Evolutionary conservation across 2,329 filamentous ascomycete species (phyloP).

Genomic region (Fusarium dimerum): DNA sequence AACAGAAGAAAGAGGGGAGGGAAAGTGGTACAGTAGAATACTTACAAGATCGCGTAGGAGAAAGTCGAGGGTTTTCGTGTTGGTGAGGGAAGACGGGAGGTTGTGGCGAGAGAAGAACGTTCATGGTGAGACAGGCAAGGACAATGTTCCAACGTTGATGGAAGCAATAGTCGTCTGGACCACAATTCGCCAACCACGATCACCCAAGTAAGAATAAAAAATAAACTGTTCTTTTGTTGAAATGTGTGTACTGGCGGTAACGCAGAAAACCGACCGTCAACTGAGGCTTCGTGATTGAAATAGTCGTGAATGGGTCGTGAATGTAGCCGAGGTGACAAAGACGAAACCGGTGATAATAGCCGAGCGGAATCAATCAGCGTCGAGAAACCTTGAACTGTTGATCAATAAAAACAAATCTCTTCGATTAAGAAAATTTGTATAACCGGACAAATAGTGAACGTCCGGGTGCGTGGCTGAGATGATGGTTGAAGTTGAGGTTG

Average conservation of each 20-base stretch:
- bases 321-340: background rate
- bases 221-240: background rate
- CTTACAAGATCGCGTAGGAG: conserved; percentile 58
- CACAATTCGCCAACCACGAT: background rate
- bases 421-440: background rate
- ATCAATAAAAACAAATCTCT: background rate
- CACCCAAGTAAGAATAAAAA: background rate
- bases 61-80: conserved; percentile 56
- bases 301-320: background rate
- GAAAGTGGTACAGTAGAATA: conserved; percentile 14
- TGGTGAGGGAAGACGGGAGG: conserved; percentile 60
- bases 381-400: background rate
- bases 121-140: conserved; percentile 49
- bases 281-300: background rate
- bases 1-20: background rate
- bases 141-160: conserved; percentile 4
- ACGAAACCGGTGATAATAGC: background rate
- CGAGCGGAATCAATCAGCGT: background rate
- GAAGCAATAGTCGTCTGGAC: conserved; percentile 11
- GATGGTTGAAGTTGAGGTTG: background rate
- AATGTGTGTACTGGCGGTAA: background rate
- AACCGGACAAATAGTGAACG: background rate
- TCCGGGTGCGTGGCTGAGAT: background rate
- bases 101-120: conserved; percentile 62
- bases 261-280: background rate